These are phyloP conservation scores for Cladosporium sp. DNA, from an alignment of 2,329 filamentous ascomycete species.

Conservation along the genomic window DNA sequence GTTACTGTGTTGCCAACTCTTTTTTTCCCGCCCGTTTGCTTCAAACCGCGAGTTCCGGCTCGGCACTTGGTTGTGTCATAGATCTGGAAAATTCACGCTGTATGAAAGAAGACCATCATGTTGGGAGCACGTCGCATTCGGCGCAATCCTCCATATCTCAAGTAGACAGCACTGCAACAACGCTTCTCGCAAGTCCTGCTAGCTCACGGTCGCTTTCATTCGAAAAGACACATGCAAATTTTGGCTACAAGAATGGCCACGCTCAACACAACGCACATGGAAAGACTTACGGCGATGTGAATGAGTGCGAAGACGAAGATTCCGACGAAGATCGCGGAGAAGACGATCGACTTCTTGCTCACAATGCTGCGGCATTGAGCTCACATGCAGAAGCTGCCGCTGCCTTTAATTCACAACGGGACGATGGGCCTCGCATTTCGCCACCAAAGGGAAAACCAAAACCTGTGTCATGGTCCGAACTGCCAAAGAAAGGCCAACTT, in stretches of 20 bases:
- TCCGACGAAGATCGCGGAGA: slow-evolving; percentile 12
- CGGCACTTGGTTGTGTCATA: too few relatives aligned
- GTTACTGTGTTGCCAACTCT: too few relatives aligned
- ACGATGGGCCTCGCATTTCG: slow-evolving; percentile 21
- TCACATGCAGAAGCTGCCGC: not conserved
- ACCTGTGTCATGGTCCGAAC: slow-evolving; percentile 63
- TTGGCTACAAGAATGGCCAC: not conserved
- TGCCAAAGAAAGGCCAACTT: slow-evolving; percentile 75
- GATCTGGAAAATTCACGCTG: not conserved
- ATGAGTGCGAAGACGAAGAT: slow-evolving; percentile 5
- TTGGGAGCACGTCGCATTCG: not conserved
- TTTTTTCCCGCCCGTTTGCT: too few relatives aligned
- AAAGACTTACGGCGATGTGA: slow-evolving; percentile 3
- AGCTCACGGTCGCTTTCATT: slow-evolving; percentile 17
- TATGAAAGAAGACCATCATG: not conserved
- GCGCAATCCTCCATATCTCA: slow-evolving; percentile 9
- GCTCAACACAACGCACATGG: not conserved
- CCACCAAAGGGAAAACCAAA: slow-evolving; percentile 33
- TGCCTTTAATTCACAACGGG: not conserved
- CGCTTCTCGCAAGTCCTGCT: slow-evolving; percentile 19
- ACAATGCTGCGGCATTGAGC: slow-evolving; percentile 13
- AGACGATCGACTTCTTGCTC: slow-evolving; percentile 17
- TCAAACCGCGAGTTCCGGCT: too few relatives aligned
- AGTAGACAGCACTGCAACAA: slow-evolving; percentile 26
- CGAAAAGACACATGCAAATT: slow-evolving; percentile 13